phyloP scores from a whole-genome alignment of 306 rosid species.

The Abrus precatorius region DNA sequence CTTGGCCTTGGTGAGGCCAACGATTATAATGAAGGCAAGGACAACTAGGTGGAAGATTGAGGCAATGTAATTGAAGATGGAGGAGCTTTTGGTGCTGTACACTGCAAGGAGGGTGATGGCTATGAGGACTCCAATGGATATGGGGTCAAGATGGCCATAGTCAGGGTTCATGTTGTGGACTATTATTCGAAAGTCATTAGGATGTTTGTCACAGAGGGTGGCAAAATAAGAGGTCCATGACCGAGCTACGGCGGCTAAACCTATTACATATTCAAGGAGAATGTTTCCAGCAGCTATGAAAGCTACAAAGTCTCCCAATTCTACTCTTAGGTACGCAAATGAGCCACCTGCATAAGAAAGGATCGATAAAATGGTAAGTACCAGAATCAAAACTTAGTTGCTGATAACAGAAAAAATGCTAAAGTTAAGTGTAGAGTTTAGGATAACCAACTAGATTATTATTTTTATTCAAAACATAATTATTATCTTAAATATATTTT shows the following conservation, averaged over 20 bases:
- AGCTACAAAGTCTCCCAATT: slow-evolving; percentile 86
- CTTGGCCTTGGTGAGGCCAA: slow-evolving; percentile 74
- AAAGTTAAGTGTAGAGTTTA: no score
- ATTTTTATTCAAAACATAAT: no score
- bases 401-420: no score
- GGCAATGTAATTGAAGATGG: slow-evolving; percentile 83
- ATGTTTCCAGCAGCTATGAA: slow-evolving; percentile 87
- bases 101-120: slow-evolving; percentile 62
- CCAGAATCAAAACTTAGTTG: no score
- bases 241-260: slow-evolving; percentile 81
- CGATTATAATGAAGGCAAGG: slow-evolving; percentile 75
- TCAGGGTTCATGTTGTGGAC: slow-evolving; percentile 24
- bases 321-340: slow-evolving; percentile 84
- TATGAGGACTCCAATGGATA: slow-evolving; percentile 62
- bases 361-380: no score
- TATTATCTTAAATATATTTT: no score
- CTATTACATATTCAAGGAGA: slow-evolving; percentile 71
- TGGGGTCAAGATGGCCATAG: slow-evolving; percentile 74
- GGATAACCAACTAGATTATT: no score
- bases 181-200: slow-evolving; percentile 69
- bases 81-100: slow-evolving; percentile 83
- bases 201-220: slow-evolving; percentile 63
- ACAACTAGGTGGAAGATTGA: slow-evolving; percentile 65
- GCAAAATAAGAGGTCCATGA: slow-evolving; percentile 92
- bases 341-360: slow-evolving; percentile 67